Evolutionary conservation across 495 filamentous ascomycete genomes (phyloP).

Genomic region (Podospora tetraspora): DNA sequence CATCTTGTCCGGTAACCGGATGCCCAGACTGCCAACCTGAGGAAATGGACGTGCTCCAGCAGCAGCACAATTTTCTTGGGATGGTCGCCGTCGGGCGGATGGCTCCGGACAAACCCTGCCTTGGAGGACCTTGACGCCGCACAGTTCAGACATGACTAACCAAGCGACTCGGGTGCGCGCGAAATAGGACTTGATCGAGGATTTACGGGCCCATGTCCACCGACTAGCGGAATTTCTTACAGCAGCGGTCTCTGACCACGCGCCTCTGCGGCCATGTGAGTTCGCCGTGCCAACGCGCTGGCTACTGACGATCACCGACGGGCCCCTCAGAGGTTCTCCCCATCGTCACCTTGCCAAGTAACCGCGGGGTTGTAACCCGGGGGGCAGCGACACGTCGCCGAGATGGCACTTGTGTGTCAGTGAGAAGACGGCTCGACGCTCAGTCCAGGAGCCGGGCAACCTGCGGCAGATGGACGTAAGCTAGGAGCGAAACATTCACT

Average conservation of each 20-base stretch:
- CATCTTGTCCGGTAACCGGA: background rate
- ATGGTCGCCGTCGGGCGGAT: background rate
- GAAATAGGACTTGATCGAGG: constrained; percentile 7
- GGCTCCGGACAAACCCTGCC: background rate
- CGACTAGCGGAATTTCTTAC: background rate
- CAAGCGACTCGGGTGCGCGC: background rate
- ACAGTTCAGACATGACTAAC: constrained; percentile 3
- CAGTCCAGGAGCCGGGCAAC: background rate
- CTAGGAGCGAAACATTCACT: background rate
- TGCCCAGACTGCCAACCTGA: background rate
- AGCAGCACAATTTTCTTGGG: background rate
- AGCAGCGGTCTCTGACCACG: background rate
- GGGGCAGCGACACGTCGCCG: background rate
- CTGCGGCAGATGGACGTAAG: background rate
- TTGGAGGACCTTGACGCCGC: background rate
- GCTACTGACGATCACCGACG: background rate
- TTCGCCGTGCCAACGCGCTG: background rate
- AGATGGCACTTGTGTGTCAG: background rate
- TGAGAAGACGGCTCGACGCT: background rate
- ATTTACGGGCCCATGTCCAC: background rate
- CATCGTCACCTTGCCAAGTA: background rate
- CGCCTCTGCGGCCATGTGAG: background rate
- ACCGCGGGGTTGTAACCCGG: background rate
- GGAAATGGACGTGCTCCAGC: background rate
- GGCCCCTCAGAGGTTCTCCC: background rate